These are phyloP conservation scores for Silene coronaria DNA, from an alignment of 179 eudicot genomes.

Conservation along the genomic window DNA sequence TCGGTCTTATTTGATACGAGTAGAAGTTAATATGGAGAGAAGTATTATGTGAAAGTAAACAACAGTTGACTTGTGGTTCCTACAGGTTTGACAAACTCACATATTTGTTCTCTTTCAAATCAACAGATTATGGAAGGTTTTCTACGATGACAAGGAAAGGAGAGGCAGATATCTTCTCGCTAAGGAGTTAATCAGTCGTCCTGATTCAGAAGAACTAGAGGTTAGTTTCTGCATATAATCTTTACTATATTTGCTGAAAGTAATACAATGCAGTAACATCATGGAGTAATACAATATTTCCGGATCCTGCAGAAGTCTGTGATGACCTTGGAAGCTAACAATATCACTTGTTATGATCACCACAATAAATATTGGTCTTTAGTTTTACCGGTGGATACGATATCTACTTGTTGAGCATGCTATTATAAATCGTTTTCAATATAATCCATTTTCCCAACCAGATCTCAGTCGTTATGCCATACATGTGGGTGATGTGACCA, in stretches of 20 bases:
- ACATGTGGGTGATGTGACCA: neutral
- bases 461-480: too few relatives aligned
- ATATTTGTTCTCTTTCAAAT: constrained; percentile 1
- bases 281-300: neutral
- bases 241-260: neutral
- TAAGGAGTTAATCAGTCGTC: constrained; percentile 70
- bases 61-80: neutral
- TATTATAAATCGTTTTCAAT: neutral
- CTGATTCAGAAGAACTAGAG: constrained; percentile 87
- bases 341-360: neutral
- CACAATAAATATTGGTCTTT: neutral
- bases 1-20: too few relatives aligned
- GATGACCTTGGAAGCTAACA: neutral
- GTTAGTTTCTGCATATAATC: constrained; percentile 35
- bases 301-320: neutral
- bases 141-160: constrained; percentile 80
- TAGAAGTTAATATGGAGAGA: neutral
- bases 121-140: constrained; percentile 85
- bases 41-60: neutral
- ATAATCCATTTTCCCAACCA: neutral
- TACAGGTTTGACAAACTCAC: neutral
- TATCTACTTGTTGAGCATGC: neutral
- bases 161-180: constrained; percentile 84
- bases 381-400: neutral
- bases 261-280: neutral